Evolutionary conservation across 225 moss, liverwort and hornwort genomes (phyloP).

Genomic region (Ulota crispa): DNA sequence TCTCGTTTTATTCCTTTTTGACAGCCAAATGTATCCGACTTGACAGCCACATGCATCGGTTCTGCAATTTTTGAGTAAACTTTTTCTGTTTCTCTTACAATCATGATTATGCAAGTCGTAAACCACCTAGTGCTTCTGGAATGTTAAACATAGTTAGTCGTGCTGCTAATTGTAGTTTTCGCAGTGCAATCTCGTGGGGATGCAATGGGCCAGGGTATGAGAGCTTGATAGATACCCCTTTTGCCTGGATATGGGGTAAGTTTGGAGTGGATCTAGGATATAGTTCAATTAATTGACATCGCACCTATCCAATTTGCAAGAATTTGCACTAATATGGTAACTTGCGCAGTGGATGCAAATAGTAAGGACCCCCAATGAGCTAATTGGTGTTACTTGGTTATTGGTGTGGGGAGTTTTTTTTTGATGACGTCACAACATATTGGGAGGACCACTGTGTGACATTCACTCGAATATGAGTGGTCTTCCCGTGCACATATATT

Average conservation of each 20-base stretch:
- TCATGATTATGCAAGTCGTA: not conserved
- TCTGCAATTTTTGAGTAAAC: not conserved
- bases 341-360: not conserved
- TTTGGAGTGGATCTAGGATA: not conserved
- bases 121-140: not conserved
- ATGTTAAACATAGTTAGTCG: not conserved
- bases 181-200: not conserved
- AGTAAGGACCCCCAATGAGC: not conserved
- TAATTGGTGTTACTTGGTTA: not conserved
- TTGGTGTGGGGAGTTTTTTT: no score
- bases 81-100: not conserved
- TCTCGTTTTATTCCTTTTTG: not conserved
- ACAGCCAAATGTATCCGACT: not conserved
- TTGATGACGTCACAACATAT: no score
- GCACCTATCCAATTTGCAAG: not conserved
- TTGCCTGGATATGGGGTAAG: not conserved
- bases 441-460: no score
- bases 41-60: not conserved
- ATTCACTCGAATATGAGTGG: no score
- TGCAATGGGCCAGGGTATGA: not conserved
- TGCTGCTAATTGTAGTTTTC: not conserved
- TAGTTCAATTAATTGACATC: not conserved
- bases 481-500: no score
- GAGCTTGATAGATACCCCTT: not conserved
- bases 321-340: not conserved